Percentiles rank a stretch among this genome's conserved stretches.
phyloP scores from a whole-genome alignment of 2,329 filamentous ascomycete species.

The Myriosclerotinia duriaeana region DNA sequence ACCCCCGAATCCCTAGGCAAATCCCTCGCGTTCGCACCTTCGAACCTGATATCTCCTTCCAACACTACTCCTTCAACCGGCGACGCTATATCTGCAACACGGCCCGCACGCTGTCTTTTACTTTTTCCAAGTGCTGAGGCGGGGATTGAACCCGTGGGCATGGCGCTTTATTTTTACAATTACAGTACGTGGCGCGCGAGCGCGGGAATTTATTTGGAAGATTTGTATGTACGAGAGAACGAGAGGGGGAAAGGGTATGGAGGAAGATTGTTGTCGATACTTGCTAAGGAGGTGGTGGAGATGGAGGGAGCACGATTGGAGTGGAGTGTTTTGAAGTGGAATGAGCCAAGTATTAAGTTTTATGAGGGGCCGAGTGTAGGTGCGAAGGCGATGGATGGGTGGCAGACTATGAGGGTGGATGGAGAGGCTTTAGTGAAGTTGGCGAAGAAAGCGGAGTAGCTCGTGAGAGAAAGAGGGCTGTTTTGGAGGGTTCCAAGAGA shows the following conservation, averaged over 20 bases:
- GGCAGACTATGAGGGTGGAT: conserved; percentile 75
- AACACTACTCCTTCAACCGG: conserved; percentile 46
- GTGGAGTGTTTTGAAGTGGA: conserved; percentile 93
- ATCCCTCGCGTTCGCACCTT: conserved; percentile 75
- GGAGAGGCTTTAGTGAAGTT: conserved; percentile 62
- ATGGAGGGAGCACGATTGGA: conserved; percentile 76
- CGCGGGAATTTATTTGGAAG: conserved; percentile 89
- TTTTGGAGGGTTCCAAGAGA: not conserved
- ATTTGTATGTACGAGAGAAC: conserved; percentile 75
- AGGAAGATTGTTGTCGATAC: conserved; percentile 66
- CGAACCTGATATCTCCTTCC: conserved; percentile 45
- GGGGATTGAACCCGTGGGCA: conserved; percentile 55
- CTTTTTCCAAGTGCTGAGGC: conserved; percentile 47
- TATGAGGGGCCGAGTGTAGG: conserved; percentile 63
- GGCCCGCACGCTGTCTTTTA: conserved; percentile 75
- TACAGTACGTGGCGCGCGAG: conserved; percentile 91
- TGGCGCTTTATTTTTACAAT: conserved; percentile 93
- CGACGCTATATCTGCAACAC: conserved; percentile 54
- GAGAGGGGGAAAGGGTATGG: conserved; percentile 79
- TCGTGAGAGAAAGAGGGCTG: not conserved
- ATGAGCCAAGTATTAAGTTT: conserved; percentile 84
- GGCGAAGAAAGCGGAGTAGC: conserved; percentile 40
- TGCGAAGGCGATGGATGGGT: conserved; percentile 65
- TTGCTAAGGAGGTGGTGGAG: conserved; percentile 76
- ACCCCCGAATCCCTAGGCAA: conserved; percentile 69